phyloP scores from a whole-genome alignment of 768 basidiomycete genomes.

The Tulasnella calospora region DNA sequence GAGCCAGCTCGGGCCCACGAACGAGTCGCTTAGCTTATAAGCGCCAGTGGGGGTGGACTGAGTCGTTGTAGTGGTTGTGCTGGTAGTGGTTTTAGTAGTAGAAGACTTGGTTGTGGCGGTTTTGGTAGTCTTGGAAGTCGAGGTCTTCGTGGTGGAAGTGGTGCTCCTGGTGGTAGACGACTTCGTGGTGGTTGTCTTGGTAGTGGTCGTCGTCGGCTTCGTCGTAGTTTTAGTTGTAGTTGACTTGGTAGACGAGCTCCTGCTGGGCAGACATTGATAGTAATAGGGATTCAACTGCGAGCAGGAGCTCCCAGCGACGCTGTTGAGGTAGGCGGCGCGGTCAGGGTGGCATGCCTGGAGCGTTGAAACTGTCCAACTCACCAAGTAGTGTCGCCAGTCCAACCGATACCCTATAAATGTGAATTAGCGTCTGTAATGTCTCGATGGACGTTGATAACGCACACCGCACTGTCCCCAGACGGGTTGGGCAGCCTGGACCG shows the following conservation, averaged over 20 bases:
- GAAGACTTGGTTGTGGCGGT: background rate
- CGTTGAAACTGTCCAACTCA: background rate
- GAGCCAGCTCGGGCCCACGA: conserved; percentile 28
- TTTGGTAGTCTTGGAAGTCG: background rate
- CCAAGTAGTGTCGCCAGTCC: background rate
- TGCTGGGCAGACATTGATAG: background rate
- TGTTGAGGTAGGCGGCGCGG: background rate
- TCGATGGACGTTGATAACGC: too few relatives aligned
- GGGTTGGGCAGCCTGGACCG: background rate
- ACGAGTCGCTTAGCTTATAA: conserved; percentile 28
- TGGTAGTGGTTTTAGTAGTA: background rate
- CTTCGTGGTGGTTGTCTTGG: background rate
- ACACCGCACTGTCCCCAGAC: background rate
- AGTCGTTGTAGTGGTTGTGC: background rate
- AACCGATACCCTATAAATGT: background rate
- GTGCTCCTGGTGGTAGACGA: background rate
- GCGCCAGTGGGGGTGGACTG: background rate
- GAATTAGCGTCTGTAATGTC: background rate
- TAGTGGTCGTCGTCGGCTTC: background rate
- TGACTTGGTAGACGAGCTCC: background rate
- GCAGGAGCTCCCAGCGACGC: background rate
- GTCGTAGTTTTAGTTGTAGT: background rate
- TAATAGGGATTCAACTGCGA: background rate
- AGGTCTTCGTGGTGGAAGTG: background rate
- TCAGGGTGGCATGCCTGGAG: background rate